Evolutionary conservation across 345 rosid genomes (phyloP).

Genomic region (Erucastrum elatum): DNA sequence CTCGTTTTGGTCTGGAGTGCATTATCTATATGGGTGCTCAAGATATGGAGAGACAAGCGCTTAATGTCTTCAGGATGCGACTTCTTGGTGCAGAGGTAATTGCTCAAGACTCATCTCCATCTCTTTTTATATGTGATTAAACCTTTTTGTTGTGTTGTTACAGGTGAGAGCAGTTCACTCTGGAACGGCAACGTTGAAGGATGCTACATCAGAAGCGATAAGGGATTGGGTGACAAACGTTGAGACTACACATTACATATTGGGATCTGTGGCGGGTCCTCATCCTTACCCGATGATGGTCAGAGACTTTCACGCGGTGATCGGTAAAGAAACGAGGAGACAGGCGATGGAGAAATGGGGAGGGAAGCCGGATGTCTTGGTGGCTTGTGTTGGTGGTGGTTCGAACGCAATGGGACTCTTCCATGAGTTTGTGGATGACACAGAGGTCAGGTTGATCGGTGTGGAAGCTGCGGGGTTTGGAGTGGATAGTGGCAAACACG

Average conservation of each 20-base stretch:
- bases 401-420: slow-evolving; percentile 95
- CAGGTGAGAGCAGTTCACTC: slow-evolving; percentile 75
- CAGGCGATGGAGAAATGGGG: slow-evolving; percentile 97
- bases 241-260: slow-evolving; percentile 91
- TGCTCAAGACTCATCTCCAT: neutral
- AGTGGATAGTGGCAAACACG: slow-evolving; percentile 88
- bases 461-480: slow-evolving; percentile 98
- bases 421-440: slow-evolving; percentile 81
- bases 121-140: neutral
- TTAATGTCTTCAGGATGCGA: slow-evolving; percentile 87
- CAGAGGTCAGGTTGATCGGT: slow-evolving; percentile 81
- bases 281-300: slow-evolving; percentile 99
- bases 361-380: slow-evolving; percentile 87
- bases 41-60: too few relatives aligned
- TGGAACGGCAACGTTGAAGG: slow-evolving; percentile 74
- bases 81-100: slow-evolving; percentile 90
- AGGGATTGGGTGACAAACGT: slow-evolving; percentile 96
- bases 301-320: slow-evolving; percentile 88
- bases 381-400: slow-evolving; percentile 95
- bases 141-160: neutral
- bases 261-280: slow-evolving; percentile 96
- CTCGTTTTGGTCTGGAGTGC: too few relatives aligned
- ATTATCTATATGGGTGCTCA: too few relatives aligned
- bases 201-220: slow-evolving; percentile 74
- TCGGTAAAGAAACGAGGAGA: slow-evolving; percentile 82